Base-by-base conservation (phyloP, 495 filamentous ascomycete genomes). In the Hypoxylon crocopeplum region DNA sequence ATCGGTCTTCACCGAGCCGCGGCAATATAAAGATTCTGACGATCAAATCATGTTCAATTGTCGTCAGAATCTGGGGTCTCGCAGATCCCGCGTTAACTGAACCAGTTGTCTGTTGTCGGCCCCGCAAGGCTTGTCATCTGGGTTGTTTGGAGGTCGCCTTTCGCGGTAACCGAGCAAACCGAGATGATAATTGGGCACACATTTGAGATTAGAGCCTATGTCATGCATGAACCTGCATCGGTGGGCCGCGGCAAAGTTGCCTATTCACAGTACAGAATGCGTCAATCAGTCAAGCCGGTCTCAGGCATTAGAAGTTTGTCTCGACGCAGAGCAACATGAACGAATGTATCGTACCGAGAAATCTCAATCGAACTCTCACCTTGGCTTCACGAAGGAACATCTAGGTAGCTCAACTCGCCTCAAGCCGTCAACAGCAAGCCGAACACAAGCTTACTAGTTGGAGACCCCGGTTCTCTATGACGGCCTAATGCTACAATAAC, bases 201-300 rank as follows among this genome's bases (percentile, higher is more conserved):
- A n/a, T n/a, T n/a, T n/a, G 13, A 34, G 12, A 47, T 22, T 50
- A 64, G 63, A 59, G 22, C 48, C 47, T 48, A 63, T 68, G 60
- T 48, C 57, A 65, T 71, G 67, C 71, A 73, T 71, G 59, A 71
- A 69, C 68, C 61, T 70, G 62, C 59, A 66, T 64, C 46, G 44
- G 53, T 58, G 59, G 62, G 48, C 51, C 59, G 59, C 44, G 34
- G 58, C 49, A 59, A 65, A 65, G 50, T 42, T 65, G 45, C 51
- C 62, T 59, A 58, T 58, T 53, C 32, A 29, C 13, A 34, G 32
- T 57, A 40, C 42, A 48, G 37, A 48, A 40, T 42, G 42, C 59
- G 47, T 62, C 59, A 51, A 62, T 62, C 59, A 42, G 54, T 25
- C 44, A 62, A 54, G 30, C 48, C 42, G 15, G 48, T 29, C 42